A percentile compares a stretch with the other conserved stretches of the same genome.
phyloP scores from a whole-genome alignment of 1,284 basidiomycete species.

The Cystobasidiaceae sp. region DNA sequence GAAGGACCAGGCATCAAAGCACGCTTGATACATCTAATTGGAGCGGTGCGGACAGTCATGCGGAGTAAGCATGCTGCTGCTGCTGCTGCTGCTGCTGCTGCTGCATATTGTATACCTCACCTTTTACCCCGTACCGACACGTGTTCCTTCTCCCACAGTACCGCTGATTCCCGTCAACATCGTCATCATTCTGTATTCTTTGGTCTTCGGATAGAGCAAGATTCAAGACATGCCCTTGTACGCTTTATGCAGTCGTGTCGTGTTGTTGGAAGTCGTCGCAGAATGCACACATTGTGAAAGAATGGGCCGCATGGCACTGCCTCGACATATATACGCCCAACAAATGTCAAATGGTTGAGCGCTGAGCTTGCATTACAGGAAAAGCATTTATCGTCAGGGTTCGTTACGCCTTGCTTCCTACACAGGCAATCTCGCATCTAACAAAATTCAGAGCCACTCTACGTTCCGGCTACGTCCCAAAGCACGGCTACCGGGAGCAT shows the following conservation, averaged over 20 bases:
- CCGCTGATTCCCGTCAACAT: constrained; percentile 79
- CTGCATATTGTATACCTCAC: not conserved
- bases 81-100: not conserved
- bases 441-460: too few species aligned
- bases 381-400: not conserved
- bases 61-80: constrained; percentile 61
- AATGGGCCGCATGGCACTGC: too few species aligned
- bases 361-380: too few species aligned
- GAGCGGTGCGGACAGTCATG: constrained; percentile 89
- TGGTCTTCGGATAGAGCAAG: constrained; percentile 56
- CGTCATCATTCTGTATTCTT: constrained; percentile 72
- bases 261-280: not conserved
- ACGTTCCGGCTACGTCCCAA: too few species aligned
- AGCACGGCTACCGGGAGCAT: too few species aligned
- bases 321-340: too few species aligned
- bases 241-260: not conserved
- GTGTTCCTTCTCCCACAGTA: constrained; percentile 54
- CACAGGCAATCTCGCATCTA: too few species aligned
- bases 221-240: not conserved
- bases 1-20: constrained; percentile 70
- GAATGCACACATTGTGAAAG: too few species aligned
- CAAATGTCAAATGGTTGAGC: too few species aligned
- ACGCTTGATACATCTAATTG: constrained; percentile 82
- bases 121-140: too few species aligned
- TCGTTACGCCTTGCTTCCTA: too few species aligned